Evolutionary conservation across 306 rosid genomes (phyloP).

Genomic region (Cucurbita maxima): DNA sequence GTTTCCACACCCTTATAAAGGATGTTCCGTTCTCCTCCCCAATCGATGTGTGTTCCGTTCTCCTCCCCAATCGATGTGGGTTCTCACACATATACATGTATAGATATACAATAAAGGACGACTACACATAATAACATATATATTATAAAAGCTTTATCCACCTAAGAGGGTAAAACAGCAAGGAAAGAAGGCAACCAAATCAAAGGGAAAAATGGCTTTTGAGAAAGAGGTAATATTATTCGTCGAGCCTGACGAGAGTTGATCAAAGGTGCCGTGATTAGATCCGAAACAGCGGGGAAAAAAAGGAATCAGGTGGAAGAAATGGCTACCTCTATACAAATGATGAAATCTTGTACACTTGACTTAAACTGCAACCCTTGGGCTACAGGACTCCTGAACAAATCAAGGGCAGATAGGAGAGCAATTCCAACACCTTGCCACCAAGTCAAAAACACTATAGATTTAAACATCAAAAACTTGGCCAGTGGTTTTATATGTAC

Average conservation of each 20-base stretch:
- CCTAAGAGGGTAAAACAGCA: neutral
- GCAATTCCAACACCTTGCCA: slow-evolving; percentile 99
- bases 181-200: neutral
- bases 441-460: slow-evolving; percentile 97
- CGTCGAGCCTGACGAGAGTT: neutral
- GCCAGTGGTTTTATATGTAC: slow-evolving; percentile 89
- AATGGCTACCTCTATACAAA: slow-evolving; percentile 80
- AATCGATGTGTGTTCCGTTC: too few species aligned
- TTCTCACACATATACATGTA: too few species aligned
- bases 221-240: neutral
- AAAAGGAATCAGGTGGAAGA: slow-evolving; percentile 6
- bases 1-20: too few species aligned
- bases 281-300: neutral
- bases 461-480: slow-evolving; percentile 88
- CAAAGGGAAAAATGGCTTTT: neutral
- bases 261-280: neutral
- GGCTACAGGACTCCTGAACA: slow-evolving; percentile 88
- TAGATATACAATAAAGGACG: too few species aligned
- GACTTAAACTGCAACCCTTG: slow-evolving; percentile 83
- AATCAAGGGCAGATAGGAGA: slow-evolving; percentile 59
- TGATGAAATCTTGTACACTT: slow-evolving; percentile 95
- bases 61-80: too few species aligned
- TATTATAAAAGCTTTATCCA: neutral
- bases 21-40: too few species aligned
- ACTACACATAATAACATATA: too few species aligned